phyloP scores from a whole-genome alignment of 192 early-diverging fungal genomes.

The Cladochytrium replicatum region DNA sequence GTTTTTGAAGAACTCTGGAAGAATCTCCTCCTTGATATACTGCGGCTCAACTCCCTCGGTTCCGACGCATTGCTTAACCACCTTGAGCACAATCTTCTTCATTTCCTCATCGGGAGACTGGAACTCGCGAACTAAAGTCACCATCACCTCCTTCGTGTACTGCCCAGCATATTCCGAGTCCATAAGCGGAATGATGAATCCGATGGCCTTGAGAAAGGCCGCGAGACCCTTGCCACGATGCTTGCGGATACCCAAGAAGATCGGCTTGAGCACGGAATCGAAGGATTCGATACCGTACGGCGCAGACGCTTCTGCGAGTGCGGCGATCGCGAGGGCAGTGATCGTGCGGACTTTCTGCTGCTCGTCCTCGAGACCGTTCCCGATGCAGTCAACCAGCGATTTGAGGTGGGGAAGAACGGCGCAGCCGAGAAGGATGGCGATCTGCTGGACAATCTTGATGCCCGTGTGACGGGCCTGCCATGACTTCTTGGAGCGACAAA shows the following conservation, averaged over 20 bases:
- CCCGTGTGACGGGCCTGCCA: slow-evolving; percentile 99
- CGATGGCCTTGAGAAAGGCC: slow-evolving; percentile 97
- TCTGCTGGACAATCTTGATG: slow-evolving; percentile 95
- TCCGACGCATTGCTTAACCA: slow-evolving; percentile 90
- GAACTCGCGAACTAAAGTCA: slow-evolving; percentile 87
- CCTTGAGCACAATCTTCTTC: slow-evolving; percentile 97
- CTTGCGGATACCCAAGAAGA: slow-evolving; percentile 88
- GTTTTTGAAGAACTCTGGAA: slow-evolving; percentile 89
- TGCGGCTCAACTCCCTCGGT: slow-evolving; percentile 82
- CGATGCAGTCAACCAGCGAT: slow-evolving; percentile 84
- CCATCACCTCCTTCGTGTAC: slow-evolving; percentile 91
- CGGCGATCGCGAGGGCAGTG: slow-evolving; percentile 86
- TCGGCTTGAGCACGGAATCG: slow-evolving; percentile 76
- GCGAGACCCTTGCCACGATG: slow-evolving; percentile 94
- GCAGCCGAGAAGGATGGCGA: slow-evolving; percentile 87
- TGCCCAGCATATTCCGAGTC: slow-evolving; percentile 88
- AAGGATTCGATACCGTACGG: slow-evolving; percentile 99
- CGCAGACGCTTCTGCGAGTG: slow-evolving; percentile 91
- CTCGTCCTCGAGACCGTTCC: slow-evolving; percentile 86
- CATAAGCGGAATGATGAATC: slow-evolving; percentile 97
- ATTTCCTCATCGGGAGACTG: slow-evolving; percentile 96
- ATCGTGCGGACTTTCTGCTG: slow-evolving; percentile 94
- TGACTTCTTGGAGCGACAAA: slow-evolving; percentile 87
- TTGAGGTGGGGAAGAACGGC: slow-evolving; percentile 91
- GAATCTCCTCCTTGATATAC: slow-evolving; percentile 82